Conservation (phyloP, 768 basidiomycete genomes). For the Cystobasidium tubakii region DNA sequence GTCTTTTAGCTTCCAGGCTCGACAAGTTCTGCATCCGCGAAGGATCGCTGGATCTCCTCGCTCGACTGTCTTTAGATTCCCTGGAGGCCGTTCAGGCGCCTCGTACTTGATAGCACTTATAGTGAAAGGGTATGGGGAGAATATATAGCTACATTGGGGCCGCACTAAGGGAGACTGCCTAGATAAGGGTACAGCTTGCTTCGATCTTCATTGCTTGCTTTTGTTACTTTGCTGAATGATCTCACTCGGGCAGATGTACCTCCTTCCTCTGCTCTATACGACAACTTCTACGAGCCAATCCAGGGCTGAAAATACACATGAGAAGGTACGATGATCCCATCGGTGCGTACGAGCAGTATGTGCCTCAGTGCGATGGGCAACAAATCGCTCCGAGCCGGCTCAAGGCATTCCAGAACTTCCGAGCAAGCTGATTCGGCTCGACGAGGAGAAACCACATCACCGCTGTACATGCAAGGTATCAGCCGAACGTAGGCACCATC, state of each 20-base stretch:
- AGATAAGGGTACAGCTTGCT: not conserved
- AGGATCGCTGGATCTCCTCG: conserved; percentile 28
- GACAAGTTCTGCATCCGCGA: conserved; percentile 9
- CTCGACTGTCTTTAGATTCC: not conserved
- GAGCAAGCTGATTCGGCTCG: conserved; percentile 77
- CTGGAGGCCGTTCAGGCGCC: not conserved
- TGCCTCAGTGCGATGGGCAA: conserved; percentile 62
- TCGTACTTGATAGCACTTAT: not conserved
- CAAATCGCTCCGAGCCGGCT: conserved; percentile 63
- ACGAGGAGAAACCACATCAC: conserved; percentile 67
- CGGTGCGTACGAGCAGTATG: conserved; percentile 71
- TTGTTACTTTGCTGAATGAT: too few species aligned
- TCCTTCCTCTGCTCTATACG: too few species aligned
- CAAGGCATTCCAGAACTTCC: conserved; percentile 52
- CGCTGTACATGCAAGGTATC: conserved; percentile 20
- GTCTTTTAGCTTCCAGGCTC: conserved; percentile 10
- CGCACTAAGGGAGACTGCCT: not conserved
- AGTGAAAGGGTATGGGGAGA: not conserved
- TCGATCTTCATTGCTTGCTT: not conserved
- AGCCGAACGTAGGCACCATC: not conserved
- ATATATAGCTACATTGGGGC: not conserved
- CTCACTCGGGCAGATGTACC: too few species aligned
- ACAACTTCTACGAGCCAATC: not conserved
- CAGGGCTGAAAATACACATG: conserved; percentile 53
- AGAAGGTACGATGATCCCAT: conserved; percentile 83